Base-by-base conservation (phyloP, 1,284 basidiomycete species). In the Leccinum subspadiceum region DNA sequence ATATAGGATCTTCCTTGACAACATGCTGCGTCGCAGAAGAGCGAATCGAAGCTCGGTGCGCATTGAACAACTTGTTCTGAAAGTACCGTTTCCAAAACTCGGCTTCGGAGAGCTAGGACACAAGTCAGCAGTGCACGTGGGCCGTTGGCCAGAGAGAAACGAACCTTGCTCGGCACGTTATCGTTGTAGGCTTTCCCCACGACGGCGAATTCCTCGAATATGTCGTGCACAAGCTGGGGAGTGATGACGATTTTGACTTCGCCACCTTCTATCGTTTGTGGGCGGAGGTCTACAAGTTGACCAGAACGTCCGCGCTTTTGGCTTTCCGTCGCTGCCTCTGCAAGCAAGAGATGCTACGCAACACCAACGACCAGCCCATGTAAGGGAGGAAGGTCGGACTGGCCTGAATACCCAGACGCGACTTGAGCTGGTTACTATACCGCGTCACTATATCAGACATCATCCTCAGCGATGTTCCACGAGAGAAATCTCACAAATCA, bases 81-180 rank as follows among this genome's bases (percentile, higher is more conserved):
- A 99, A 98, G 77, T 98, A 99, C 39, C 96, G 85, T 65, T 86
- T 89, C 97, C 97, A 99, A 71, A 99, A 99, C 63, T 94, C 26
- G 60, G 84, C 87, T 74, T 98, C 94, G 31, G 86, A 85, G 50
- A 98, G 81, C 91, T 96, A 9, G 2, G 7, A 31, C 4, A 17
- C 24, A 31, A 10, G 17, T 72, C 52, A 67, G 31, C 12, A 55
- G 12, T 2, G 22, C 24, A 12, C 44, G 24, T 24, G 24, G 24
- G 24, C 24, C 24, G 48, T 26, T 26, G 48, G 24, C 12, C 24
- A 26, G 15, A 24, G 7, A 26, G 22, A 31, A 5, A 51, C 24
- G 10, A 17, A 35, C 51, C 31, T 53, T 53, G 31, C 29, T 53
- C 33, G 51, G 51, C 31, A 53, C 51, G 31, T 53, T 53, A 12